Conservation (phyloP, 441 rosid genomes). For the Populus hybrid region DNA sequence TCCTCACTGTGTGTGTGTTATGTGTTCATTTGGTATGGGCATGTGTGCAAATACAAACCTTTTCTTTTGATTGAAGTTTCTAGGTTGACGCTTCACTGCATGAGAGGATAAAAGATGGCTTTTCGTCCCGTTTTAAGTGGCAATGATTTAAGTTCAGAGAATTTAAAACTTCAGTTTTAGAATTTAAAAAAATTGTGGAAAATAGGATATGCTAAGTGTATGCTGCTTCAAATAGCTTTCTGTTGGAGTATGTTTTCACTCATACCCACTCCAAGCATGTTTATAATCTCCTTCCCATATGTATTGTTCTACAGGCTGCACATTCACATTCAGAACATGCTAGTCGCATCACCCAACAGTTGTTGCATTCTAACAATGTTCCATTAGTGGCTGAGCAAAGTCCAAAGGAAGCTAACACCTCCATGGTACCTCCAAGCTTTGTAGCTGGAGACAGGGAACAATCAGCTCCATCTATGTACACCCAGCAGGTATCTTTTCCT, state of each 20-base stretch:
- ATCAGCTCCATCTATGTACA: constrained; percentile 71
- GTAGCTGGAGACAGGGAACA: constrained; percentile 53
- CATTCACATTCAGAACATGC: constrained; percentile 63
- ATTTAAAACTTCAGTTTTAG: too few relatives aligned
- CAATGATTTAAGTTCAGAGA: too few relatives aligned
- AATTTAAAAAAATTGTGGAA: neutral
- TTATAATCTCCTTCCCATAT: neutral
- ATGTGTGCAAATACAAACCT: neutral
- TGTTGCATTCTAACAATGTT: constrained; percentile 36
- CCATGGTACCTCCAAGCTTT: constrained; percentile 46
- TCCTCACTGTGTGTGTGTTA: too few relatives aligned
- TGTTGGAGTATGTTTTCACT: neutral
- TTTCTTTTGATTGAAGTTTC: neutral
- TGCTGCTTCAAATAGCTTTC: neutral
- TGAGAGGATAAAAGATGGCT: neutral
- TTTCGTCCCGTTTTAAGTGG: neutral
- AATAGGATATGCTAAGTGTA: neutral
- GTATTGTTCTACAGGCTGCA: constrained; percentile 52
- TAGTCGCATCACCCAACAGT: constrained; percentile 50
- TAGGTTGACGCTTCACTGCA: neutral
- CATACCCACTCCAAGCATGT: constrained; percentile 1
- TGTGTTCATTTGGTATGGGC: neutral
- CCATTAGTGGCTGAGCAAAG: constrained; percentile 45
- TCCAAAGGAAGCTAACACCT: constrained; percentile 48
- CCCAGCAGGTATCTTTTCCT: constrained; percentile 40